Base-by-base conservation (phyloP, 495 filamentous ascomycete genomes). In the Cercophora newfieldiana region DNA sequence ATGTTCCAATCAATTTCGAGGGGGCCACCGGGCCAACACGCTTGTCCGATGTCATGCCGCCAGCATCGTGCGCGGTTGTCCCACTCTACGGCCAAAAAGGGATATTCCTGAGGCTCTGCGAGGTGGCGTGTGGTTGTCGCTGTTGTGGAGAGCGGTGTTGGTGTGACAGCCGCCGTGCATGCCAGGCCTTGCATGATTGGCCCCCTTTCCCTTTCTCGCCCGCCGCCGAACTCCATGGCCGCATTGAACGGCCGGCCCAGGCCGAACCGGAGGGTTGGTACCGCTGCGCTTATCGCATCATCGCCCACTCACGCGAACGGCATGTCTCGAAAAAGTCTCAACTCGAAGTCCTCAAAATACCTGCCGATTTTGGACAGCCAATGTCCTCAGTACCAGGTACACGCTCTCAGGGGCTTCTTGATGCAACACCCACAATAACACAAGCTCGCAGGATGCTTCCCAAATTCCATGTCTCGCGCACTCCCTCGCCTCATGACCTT, bases 81-180 rank as follows among this genome's bases (percentile, higher is more conserved):
- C 58, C 58, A 47, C 58, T 8, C 25, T 37, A 3, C 1, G 12
- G 7, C 19, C 28, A 18, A 19, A 30, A 22, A 31, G 28, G 21
- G 3, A 58, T 2, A 4, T 29, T 19, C 16, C 29, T 60, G 58
- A 48, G 58, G 59, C 59, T 62, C 59, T 53, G 48, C 47, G 25
- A 26, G 26, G 47, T 61, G 44, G 22, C 22, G 31, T 59, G 28
- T 30, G 44, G 49, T 33, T 47, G 22, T 44, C 19, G 28, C 18
- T 31, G 19, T 33, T 59, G 56, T 30, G 24, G 56, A 30, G 26
- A 31, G 56, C 7, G 25, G 25, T 59, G 26, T 59, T 33, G 26
- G 56, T 59, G 56, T 59, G 37, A 49, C 58, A 61, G 55, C 58
- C 31, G 44, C 31, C 31, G 58, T 49, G 58, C 58, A 61, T 61